phyloP scores from a whole-genome alignment of 345 rosid genomes.

The Cardiospermum halicacabum region DNA sequence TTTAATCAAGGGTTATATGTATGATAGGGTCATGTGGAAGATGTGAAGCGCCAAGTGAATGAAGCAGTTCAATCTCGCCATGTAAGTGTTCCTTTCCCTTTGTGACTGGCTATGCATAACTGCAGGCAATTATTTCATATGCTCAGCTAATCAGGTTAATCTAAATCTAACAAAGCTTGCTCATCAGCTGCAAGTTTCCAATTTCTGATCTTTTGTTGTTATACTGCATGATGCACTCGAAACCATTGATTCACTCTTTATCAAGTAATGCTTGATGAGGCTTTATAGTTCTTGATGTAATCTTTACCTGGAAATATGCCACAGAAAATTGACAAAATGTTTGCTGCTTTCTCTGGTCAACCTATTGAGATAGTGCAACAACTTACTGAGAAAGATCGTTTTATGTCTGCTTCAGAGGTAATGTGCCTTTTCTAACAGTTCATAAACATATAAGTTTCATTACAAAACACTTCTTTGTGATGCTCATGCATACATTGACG shows the following conservation, averaged over 20 bases:
- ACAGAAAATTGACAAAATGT: conserved; percentile 93
- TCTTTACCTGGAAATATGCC: conserved; percentile 9
- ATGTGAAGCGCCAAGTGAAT: conserved; percentile 82
- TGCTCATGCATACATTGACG: background rate
- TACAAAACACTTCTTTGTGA: too few species aligned
- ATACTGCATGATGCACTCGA: background rate
- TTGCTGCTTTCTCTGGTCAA: conserved; percentile 80
- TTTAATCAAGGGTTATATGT: conserved; percentile 11
- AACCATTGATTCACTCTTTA: background rate
- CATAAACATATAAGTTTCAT: too few species aligned
- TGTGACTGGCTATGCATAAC: background rate
- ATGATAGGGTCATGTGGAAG: conserved; percentile 82
- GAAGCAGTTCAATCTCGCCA: conserved; percentile 82
- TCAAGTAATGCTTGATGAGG: background rate
- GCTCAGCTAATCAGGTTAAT: background rate
- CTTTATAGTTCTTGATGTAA: background rate
- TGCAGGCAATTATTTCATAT: background rate
- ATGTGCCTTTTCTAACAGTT: too few species aligned
- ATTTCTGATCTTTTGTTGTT: background rate
- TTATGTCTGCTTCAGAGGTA: conserved; percentile 85
- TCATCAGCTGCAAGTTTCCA: background rate
- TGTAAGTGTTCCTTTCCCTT: conserved; percentile 40
- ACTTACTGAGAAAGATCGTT: conserved; percentile 80
- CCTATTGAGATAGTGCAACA: conserved; percentile 77
- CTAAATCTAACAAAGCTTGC: background rate